Evolutionary conservation across 2,329 filamentous ascomycete genomes (phyloP).

Genomic region (Phialophora tarda): DNA sequence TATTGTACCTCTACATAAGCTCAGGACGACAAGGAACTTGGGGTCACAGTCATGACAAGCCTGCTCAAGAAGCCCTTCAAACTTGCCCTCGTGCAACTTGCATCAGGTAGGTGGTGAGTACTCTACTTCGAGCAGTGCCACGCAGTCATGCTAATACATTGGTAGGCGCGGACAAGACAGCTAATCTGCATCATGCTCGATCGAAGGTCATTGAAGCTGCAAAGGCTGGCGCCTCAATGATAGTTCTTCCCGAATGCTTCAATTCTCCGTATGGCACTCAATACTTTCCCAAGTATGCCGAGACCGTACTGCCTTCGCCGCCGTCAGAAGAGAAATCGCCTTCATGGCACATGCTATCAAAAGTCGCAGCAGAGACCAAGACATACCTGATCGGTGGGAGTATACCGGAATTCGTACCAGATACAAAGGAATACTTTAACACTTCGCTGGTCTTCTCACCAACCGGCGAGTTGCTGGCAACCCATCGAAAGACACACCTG

Average conservation of each 20-base stretch:
- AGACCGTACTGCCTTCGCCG: slow-evolving; percentile 79
- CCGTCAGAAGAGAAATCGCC: slow-evolving; percentile 73
- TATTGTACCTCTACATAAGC: background rate
- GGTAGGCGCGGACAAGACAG: slow-evolving; percentile 75
- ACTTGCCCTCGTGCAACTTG: slow-evolving; percentile 80
- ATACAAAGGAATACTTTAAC: slow-evolving; percentile 81
- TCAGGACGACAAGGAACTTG: background rate
- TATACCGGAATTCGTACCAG: slow-evolving; percentile 78
- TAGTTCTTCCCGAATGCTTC: slow-evolving; percentile 97
- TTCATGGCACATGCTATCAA: slow-evolving; percentile 81
- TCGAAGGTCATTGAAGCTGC: slow-evolving; percentile 83
- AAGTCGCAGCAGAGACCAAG: slow-evolving; percentile 77
- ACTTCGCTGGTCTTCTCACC: slow-evolving; percentile 85
- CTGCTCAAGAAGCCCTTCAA: slow-evolving; percentile 78
- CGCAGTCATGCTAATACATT: slow-evolving; percentile 29
- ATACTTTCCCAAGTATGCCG: slow-evolving; percentile 90
- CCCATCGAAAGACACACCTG: slow-evolving; percentile 90
- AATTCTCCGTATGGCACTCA: slow-evolving; percentile 95
- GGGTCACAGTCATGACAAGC: slow-evolving; percentile 51
- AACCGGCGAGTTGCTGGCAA: slow-evolving; percentile 76
- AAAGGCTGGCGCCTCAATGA: slow-evolving; percentile 74
- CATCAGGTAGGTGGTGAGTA: slow-evolving; percentile 61
- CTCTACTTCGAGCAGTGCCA: slow-evolving; percentile 2
- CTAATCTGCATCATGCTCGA: slow-evolving; percentile 81
- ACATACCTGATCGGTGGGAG: slow-evolving; percentile 88